Evolutionary conservation across 106 monocot genomes (phyloP).

Genomic region (Acorus gramineus): DNA sequence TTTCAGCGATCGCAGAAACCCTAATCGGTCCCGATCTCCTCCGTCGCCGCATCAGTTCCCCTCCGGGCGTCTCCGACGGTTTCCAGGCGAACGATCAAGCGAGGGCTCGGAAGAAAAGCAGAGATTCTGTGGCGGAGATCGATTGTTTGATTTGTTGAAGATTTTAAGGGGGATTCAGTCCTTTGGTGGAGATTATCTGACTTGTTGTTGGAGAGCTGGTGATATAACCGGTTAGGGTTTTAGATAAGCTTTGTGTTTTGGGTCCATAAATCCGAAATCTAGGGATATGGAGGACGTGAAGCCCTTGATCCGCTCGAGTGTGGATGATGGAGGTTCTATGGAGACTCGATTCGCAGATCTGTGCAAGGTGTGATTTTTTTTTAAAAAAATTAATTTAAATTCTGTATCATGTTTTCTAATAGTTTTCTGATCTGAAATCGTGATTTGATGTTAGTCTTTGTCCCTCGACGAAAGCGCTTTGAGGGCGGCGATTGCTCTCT

Average conservation of each 20-base stretch:
- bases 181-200: neutral
- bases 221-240: slow-evolving; percentile 13
- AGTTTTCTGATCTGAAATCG: neutral
- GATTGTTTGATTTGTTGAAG: neutral
- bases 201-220: neutral
- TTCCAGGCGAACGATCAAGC: neutral
- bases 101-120: too few species aligned
- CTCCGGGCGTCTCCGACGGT: neutral
- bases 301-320: slow-evolving; percentile 11
- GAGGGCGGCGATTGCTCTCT: slow-evolving; percentile 56
- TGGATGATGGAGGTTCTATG: slow-evolving; percentile 30
- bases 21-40: neutral
- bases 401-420: neutral
- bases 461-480: slow-evolving; percentile 39
- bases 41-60: neutral
- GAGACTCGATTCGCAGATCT: slow-evolving; percentile 60
- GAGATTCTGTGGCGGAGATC: neutral
- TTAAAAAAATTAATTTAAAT: neutral
- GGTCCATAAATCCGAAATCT: slow-evolving; percentile 19
- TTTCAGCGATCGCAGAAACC: neutral
- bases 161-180: too few species aligned
- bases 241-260: neutral
- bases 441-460: neutral
- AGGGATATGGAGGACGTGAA: slow-evolving; percentile 17
- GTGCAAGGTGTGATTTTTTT: slow-evolving; percentile 51